Percentiles rank a stretch among this genome's conserved stretches.
Conservation (phyloP, 2,329 filamentous ascomycete species). For the Bertia moriformis region DNA sequence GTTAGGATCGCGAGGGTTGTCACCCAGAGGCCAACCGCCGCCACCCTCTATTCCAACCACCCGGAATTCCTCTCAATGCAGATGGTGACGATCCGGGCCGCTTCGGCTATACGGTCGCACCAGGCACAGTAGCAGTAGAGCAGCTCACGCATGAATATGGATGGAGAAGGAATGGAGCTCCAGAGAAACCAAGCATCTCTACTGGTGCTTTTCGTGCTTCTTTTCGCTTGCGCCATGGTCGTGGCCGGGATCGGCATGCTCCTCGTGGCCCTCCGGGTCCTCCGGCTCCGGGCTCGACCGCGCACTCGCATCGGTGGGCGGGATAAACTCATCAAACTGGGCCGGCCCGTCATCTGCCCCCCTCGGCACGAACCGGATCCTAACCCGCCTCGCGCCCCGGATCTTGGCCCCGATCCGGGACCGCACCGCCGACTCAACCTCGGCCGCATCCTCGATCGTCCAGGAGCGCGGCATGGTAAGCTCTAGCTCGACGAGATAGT, state of each 20-base stretch:
- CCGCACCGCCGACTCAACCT: slow-evolving; percentile 62
- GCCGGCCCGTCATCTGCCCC: slow-evolving; percentile 40
- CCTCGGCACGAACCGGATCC: slow-evolving; percentile 67
- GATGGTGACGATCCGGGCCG: too few species aligned
- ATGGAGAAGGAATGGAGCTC: slow-evolving; percentile 1
- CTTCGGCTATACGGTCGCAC: too few species aligned
- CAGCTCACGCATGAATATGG: slow-evolving; percentile 14
- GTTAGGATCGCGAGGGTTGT: too few species aligned
- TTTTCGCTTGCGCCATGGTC: too few species aligned
- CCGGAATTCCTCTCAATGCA: too few species aligned
- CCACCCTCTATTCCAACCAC: too few species aligned
- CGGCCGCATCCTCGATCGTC: slow-evolving; percentile 56
- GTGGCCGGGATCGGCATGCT: slow-evolving; percentile 27
- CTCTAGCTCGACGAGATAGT: slow-evolving; percentile 85
- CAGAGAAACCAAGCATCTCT: too few species aligned
- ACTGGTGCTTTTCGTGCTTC: too few species aligned
- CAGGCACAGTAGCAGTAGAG: too few species aligned
- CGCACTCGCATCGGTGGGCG: slow-evolving; percentile 43
- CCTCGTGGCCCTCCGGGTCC: slow-evolving; percentile 25
- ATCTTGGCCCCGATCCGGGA: slow-evolving; percentile 62
- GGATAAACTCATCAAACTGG: slow-evolving; percentile 72
- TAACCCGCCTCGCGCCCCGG: slow-evolving; percentile 69
- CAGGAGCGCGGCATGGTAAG: slow-evolving; percentile 64
- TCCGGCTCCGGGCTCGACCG: slow-evolving; percentile 42
- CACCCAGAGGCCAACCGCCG: too few species aligned